Percentiles rank a stretch among this genome's conserved stretches.
Evolutionary conservation across 805 yeast genomes (phyloP).

Genomic region (Candida lessepsii): DNA sequence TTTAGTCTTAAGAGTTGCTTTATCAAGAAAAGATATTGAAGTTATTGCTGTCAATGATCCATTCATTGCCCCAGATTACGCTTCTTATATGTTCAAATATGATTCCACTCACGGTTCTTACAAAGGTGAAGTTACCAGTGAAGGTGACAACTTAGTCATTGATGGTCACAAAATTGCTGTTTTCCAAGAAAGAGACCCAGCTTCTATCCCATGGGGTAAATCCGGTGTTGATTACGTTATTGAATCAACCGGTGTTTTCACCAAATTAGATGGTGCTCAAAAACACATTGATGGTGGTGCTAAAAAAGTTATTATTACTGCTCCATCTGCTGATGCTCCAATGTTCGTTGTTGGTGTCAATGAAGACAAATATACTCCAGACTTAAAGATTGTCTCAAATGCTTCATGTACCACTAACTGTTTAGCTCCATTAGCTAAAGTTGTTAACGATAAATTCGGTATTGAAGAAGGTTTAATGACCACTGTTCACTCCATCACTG

Average conservation of each 20-base stretch:
- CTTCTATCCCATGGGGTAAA: constrained; percentile 84
- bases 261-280: constrained; percentile 73
- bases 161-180: constrained; percentile 66
- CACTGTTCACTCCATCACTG: constrained; percentile 94
- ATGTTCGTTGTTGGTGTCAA: constrained; percentile 95
- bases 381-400: constrained; percentile 76
- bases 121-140: constrained; percentile 67
- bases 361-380: constrained; percentile 72
- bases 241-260: constrained; percentile 95
- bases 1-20: constrained; percentile 81
- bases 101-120: constrained; percentile 90
- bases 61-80: constrained; percentile 84
- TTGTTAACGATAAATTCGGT: constrained; percentile 80
- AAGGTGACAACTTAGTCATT: constrained; percentile 61
- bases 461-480: constrained; percentile 93
- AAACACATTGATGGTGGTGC: constrained; percentile 90
- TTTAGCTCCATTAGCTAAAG: constrained; percentile 92
- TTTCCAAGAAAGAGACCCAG: constrained; percentile 83
- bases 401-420: constrained; percentile 97
- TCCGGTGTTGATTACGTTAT: constrained; percentile 81
- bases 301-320: constrained; percentile 91
- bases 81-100: constrained; percentile 93
- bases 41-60: constrained; percentile 92
- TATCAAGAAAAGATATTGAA: constrained; percentile 69
- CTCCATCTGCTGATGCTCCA: constrained; percentile 92